These are phyloP conservation scores for Tetrahymena malaccensis DNA, from an alignment of 73 alveolate genomes.

Conservation along the genomic window DNA sequence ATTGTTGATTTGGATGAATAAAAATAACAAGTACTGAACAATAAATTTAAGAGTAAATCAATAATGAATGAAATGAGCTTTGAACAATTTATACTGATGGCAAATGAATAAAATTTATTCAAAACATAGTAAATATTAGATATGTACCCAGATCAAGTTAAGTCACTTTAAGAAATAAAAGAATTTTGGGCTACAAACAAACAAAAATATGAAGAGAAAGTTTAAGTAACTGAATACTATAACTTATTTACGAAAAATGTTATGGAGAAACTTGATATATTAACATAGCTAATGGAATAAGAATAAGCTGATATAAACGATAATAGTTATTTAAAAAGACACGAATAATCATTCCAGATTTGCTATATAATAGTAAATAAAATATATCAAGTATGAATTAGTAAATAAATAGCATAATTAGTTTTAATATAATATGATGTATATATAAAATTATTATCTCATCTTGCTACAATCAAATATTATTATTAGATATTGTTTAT, in stretches of 20 bases:
- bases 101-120: background rate
- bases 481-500: no score
- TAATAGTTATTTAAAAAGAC: background rate
- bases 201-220: background rate
- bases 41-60: background rate
- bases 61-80: background rate
- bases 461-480: no score
- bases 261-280: background rate
- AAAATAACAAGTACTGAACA: background rate
- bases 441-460: no score
- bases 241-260: background rate
- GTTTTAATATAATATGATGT: no score
- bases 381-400: background rate
- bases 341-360: background rate
- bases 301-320: background rate
- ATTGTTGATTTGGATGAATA: background rate
- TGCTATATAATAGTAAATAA: background rate
- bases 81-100: background rate
- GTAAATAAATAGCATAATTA: no score
- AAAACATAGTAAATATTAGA: background rate
- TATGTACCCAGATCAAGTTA: background rate
- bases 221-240: background rate
- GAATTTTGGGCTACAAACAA: background rate
- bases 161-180: background rate
- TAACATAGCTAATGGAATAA: background rate